phyloP scores from a whole-genome alignment of 2,329 filamentous ascomycete genomes.

The Metarhizium album region DNA sequence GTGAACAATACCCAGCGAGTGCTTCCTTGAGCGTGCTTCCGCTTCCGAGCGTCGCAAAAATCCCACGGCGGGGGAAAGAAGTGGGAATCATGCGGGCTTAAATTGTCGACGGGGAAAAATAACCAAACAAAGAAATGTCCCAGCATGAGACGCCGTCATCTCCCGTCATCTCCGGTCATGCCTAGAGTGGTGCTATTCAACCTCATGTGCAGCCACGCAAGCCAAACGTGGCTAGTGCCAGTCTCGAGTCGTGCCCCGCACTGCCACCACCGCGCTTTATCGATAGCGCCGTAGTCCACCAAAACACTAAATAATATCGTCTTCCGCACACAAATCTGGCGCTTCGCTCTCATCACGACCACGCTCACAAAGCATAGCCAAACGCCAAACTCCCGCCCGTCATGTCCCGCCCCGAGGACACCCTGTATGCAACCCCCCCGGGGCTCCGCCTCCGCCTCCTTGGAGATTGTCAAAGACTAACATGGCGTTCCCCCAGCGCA shows the following conservation, averaged over 20 bases:
- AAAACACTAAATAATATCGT: not conserved
- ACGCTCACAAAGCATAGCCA: not conserved
- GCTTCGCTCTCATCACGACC: not conserved
- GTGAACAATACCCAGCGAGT: not conserved
- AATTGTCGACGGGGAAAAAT: too few species aligned
- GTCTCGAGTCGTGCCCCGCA: not conserved
- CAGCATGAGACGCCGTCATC: too few species aligned
- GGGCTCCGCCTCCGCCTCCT: conserved; percentile 8
- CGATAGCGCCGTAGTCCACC: conserved; percentile 8
- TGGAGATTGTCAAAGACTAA: not conserved
- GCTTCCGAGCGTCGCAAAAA: too few species aligned
- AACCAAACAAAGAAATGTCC: too few species aligned
- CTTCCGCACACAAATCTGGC: not conserved
- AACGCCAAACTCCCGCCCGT: conserved; percentile 20
- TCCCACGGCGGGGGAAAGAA: too few species aligned
- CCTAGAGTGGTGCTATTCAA: too few species aligned
- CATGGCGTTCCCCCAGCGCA: conserved; percentile 43
- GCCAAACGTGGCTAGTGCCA: not conserved
- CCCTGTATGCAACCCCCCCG: conserved; percentile 54
- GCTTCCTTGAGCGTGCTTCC: not conserved
- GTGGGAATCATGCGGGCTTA: too few species aligned
- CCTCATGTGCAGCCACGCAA: too few species aligned
- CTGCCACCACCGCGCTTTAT: conserved; percentile 6
- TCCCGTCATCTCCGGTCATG: too few species aligned
- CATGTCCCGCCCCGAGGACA: conserved; percentile 97